Evolutionary conservation across 768 basidiomycete genomes (phyloP).

Genomic region (Boletus sp.): DNA sequence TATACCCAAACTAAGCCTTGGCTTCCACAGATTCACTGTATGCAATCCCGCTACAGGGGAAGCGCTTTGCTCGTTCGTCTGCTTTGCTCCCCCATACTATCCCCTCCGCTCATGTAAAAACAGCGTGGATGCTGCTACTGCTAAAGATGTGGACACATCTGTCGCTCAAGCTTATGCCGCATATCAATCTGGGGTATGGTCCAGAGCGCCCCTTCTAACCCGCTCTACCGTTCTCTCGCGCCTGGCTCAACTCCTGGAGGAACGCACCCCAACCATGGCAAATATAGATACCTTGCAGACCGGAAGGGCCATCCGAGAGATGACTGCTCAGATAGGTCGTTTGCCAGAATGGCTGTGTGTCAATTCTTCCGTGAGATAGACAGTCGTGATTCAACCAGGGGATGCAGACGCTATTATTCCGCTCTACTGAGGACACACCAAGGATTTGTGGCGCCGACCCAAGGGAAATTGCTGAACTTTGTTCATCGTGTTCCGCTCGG

Average conservation of each 20-base stretch:
- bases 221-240: slow-evolving; percentile 65
- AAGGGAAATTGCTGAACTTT: slow-evolving; percentile 76
- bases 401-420: slow-evolving; percentile 67
- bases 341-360: slow-evolving; percentile 86
- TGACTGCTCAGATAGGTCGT: slow-evolving; percentile 72
- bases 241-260: slow-evolving; percentile 61
- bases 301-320: slow-evolving; percentile 78
- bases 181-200: slow-evolving; percentile 73
- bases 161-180: slow-evolving; percentile 53
- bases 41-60: slow-evolving; percentile 69
- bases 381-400: neutral
- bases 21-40: slow-evolving; percentile 45
- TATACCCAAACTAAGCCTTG: neutral
- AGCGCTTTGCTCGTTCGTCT: slow-evolving; percentile 52
- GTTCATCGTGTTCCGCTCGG: slow-evolving; percentile 78
- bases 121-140: slow-evolving; percentile 55
- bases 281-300: slow-evolving; percentile 71
- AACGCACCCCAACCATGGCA: slow-evolving; percentile 55
- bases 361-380: neutral
- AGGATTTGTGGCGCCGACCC: slow-evolving; percentile 68
- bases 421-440: slow-evolving; percentile 70
- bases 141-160: slow-evolving; percentile 47
- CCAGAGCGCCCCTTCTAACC: slow-evolving; percentile 49
- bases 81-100: slow-evolving; percentile 43
- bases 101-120: neutral